Evolutionary conservation across 1,284 basidiomycete species (phyloP), one percentile per base, ranked within the genome.

Genomic region (Cystobasidium pallidum): DNA sequence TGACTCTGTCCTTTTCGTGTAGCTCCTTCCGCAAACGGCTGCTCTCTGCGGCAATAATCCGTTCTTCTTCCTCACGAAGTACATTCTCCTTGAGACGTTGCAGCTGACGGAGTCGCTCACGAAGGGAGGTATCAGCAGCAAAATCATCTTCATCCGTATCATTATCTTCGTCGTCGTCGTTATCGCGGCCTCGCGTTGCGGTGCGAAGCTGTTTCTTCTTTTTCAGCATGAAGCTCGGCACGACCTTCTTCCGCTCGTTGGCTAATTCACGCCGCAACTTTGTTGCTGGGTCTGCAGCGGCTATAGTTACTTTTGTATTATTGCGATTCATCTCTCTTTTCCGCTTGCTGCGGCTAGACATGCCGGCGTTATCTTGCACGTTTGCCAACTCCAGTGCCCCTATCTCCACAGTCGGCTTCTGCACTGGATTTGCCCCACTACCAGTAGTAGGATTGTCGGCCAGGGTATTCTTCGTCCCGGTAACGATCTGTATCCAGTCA

Each of bases 1-100:
- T 66, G 21, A 77, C 55, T 55, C 75, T 75, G 34, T 77, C 75
- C 43, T 76, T 76, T 11, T 65, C 24, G 3, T 10, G 55, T n/a
- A 73, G 34, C 6, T 66, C 43, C 30, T 62, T 73, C 19, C 71
- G 64, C 39, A 73, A 32, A 11, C 71, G 39, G 13, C 43, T 26
- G 15, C 15, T 21, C 45, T 73, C 71, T 7, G n/a, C 26, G 10
- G 34, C 41, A 24, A 65, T 43, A 8, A 73, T 58, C 4, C 13
- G 15, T 30, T 36, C 24, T 41, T 73, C 71, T 26, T 59, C 45
- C 28, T 59, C 63, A 7, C 26, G 28, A 1, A 59, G 19, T 7
- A 52, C 64, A n/a, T 41, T n/a, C 26, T 73, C 63, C n/a, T 66
- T 66, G n/a, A 73, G 39, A 17, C 41, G 11, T 19, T 61, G 26